phyloP scores from a whole-genome alignment of 495 filamentous ascomycete species.

The Aspergillus leporis region DNA sequence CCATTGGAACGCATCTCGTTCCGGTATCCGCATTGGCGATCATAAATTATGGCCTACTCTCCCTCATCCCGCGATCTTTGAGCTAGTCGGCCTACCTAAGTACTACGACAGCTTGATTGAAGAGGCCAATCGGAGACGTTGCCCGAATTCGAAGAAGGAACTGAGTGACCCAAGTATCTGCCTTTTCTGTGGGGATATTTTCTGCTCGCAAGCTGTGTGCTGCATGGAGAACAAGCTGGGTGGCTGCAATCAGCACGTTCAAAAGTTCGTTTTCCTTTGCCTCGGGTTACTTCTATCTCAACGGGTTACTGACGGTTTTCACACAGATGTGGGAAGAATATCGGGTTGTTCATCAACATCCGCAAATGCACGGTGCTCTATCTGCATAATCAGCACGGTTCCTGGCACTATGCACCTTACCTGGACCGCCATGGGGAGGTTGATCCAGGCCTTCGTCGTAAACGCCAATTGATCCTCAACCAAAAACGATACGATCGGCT shows the following conservation, averaged over 20 bases:
- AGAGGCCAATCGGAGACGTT: constrained; percentile 80
- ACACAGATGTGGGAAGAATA: constrained; percentile 77
- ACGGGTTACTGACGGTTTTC: background rate
- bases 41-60: constrained; percentile 51
- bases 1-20: constrained; percentile 57
- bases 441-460: constrained; percentile 78
- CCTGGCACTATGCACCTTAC: constrained; percentile 85
- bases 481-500: constrained; percentile 91
- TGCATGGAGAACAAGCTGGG: constrained; percentile 76
- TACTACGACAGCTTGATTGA: constrained; percentile 92
- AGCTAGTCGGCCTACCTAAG: constrained; percentile 88
- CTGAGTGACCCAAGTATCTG: constrained; percentile 87
- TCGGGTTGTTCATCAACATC: constrained; percentile 93
- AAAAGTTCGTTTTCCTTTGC: constrained; percentile 61
- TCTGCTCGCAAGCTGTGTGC: constrained; percentile 92
- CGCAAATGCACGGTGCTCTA: constrained; percentile 90
- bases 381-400: constrained; percentile 76
- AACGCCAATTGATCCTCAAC: constrained; percentile 85
- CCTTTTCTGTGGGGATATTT: constrained; percentile 92
- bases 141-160: constrained; percentile 87
- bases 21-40: constrained; percentile 41
- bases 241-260: constrained; percentile 86
- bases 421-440: constrained; percentile 94
- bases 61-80: constrained; percentile 87
- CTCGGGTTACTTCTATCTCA: background rate